A percentile compares a stretch with the other conserved stretches of the same genome.
phyloP scores from a whole-genome alignment of 306 rosid genomes.

The Vachellia pachyceras region DNA sequence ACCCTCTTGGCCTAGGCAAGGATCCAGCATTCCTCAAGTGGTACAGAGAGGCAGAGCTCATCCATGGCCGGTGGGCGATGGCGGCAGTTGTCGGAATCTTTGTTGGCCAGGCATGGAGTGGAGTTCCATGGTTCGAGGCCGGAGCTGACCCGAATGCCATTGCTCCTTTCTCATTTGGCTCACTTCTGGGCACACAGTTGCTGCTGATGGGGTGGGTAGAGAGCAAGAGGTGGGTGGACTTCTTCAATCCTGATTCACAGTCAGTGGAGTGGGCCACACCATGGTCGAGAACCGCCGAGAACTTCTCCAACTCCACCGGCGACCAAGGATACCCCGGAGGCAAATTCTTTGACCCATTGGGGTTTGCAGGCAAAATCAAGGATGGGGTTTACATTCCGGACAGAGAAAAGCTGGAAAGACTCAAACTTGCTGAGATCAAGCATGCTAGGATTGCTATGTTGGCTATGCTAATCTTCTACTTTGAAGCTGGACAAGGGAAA shows the following conservation, averaged over 20 bases:
- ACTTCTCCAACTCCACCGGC: constrained; percentile 82
- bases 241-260: constrained; percentile 96
- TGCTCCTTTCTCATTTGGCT: constrained; percentile 95
- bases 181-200: constrained; percentile 90
- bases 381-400: constrained; percentile 73
- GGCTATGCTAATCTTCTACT: constrained; percentile 95
- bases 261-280: constrained; percentile 99
- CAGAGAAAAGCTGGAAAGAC: constrained; percentile 71
- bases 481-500: constrained; percentile 99
- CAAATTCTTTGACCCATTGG: constrained; percentile 90
- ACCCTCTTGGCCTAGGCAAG: constrained; percentile 90
- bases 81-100: constrained; percentile 91
- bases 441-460: constrained; percentile 94
- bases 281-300: constrained; percentile 92
- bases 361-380: constrained; percentile 62
- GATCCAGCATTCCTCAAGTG: constrained; percentile 95
- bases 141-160: constrained; percentile 91
- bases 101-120: constrained; percentile 98
- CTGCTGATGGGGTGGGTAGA: constrained; percentile 99
- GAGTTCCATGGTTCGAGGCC: constrained; percentile 95
- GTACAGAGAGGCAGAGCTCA: constrained; percentile 99
- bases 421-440: constrained; percentile 92
- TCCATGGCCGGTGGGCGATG: constrained; percentile 99
- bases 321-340: constrained; percentile 98
- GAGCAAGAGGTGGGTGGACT: constrained; percentile 97